Evolutionary conservation across 2,329 filamentous ascomycete genomes (phyloP), one percentile per base, ranked within the genome.

Genomic region (Neocucurbitaria cava): DNA sequence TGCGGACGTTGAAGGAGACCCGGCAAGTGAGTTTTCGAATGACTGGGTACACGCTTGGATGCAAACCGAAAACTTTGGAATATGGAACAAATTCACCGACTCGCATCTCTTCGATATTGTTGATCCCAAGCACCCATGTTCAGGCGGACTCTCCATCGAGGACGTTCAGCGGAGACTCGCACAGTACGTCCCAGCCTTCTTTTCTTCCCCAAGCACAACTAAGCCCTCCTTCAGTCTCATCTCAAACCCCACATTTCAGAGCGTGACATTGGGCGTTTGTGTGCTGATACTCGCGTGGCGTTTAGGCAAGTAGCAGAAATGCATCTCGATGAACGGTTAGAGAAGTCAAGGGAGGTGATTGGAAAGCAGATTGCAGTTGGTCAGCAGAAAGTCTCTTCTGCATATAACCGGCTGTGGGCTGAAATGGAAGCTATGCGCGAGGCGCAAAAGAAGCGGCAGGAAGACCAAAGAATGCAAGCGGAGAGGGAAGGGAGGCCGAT

Each of bases 41-140:
- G 90, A 96, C 21, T 99, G 92, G 81, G 82, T 98, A 31, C 86
- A 92, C n/a, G 86, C 87, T 18, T 99, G 95, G 95, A 86, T 85
- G 65, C 84, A 84, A 58, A 97, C 94, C 0, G 89, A 96, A 58
- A 98, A 98, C 72, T 96, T 95, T 76, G 85, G 89, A 46, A 89
- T 99, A 56, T 99, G 96, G 86, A 83, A 93, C 61, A 82, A 84
- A 24, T 78, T 76, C 52, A 83, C 80, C 2, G 93, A 97, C 70
- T 88, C 88, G 15, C 90, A 96, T 68, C 83, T 99, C 15, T 99
- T 98, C 71, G 94, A 96, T 64, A 91, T 99, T 59, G 90, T 96
- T 13, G 92, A 96, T 70, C 95, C 95, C 1, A 89, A 88, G 57
- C 95, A 99, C 75, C 95, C 95, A 3, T 97, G 91, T 73, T 93